Evolutionary conservation across 768 basidiomycete species (phyloP).

Genomic region (Xerocomellus amylosporus): DNA sequence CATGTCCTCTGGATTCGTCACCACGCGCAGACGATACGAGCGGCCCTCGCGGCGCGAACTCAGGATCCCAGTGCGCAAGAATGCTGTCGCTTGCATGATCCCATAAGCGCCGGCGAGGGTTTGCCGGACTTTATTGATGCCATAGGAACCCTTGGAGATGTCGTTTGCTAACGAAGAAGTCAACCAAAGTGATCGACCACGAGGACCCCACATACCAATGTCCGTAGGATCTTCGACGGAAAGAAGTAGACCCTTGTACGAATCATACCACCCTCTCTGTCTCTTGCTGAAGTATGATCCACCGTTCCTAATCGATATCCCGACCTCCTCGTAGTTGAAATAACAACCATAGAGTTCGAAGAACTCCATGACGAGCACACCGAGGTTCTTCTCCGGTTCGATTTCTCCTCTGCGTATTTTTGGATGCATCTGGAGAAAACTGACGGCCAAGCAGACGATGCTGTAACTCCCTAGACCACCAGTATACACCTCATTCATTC

Average conservation of each 20-base stretch:
- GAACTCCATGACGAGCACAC: slow-evolving; percentile 94
- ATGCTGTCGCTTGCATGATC: slow-evolving; percentile 76
- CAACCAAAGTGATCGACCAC: background rate
- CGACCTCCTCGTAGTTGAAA: slow-evolving; percentile 90
- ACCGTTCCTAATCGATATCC: slow-evolving; percentile 83
- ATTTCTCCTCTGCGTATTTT: slow-evolving; percentile 89
- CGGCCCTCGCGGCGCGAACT: slow-evolving; percentile 52
- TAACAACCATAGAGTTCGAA: slow-evolving; percentile 92
- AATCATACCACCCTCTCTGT: slow-evolving; percentile 77
- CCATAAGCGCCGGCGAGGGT: slow-evolving; percentile 80
- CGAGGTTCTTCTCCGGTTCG: slow-evolving; percentile 82
- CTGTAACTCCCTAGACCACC: slow-evolving; percentile 94
- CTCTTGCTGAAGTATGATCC: slow-evolving; percentile 88
- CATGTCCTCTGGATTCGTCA: slow-evolving; percentile 57
- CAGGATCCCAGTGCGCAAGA: slow-evolving; percentile 60
- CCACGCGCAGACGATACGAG: slow-evolving; percentile 42
- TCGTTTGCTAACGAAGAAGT: slow-evolving; percentile 68
- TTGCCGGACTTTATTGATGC: slow-evolving; percentile 74
- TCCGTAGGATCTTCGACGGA: slow-evolving; percentile 95
- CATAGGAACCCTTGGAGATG: slow-evolving; percentile 86
- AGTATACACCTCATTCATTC: slow-evolving; percentile 97
- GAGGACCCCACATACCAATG: slow-evolving; percentile 53
- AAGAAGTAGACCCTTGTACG: slow-evolving; percentile 53
- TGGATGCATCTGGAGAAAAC: slow-evolving; percentile 97
- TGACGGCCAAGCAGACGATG: slow-evolving; percentile 89